Percentiles rank a stretch among this genome's conserved stretches.
phyloP scores from a whole-genome alignment of 2,329 filamentous ascomycete genomes.

The Fusarium sp. region DNA sequence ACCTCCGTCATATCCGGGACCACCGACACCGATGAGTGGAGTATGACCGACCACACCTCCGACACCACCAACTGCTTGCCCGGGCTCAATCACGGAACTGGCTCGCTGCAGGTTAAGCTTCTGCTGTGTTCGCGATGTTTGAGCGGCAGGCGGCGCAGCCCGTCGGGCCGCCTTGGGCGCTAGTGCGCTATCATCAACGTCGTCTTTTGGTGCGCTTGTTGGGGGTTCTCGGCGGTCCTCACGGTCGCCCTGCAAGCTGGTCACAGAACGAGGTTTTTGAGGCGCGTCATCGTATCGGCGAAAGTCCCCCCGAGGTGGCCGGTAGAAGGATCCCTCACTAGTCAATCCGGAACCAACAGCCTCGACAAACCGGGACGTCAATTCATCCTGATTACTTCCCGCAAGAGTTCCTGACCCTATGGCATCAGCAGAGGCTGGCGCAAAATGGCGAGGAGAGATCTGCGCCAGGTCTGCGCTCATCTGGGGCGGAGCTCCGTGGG shows the following conservation, averaged over 20 bases:
- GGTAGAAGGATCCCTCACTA: conserved; percentile 63
- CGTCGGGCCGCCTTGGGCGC: conserved; percentile 55
- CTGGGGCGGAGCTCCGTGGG: conserved; percentile 68
- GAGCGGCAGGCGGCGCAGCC: conserved; percentile 55
- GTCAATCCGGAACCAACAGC: conserved; percentile 59
- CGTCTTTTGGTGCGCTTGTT: conserved; percentile 39
- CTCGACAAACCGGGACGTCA: conserved; percentile 70
- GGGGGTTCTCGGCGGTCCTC: conserved; percentile 33
- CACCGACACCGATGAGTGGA: conserved; percentile 62
- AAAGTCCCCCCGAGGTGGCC: conserved; percentile 45
- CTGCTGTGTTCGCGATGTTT: conserved; percentile 76
- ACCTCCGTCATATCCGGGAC: conserved; percentile 62
- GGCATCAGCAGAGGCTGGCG: conserved; percentile 44
- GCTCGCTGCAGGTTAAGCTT: conserved; percentile 79
- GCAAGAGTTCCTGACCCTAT: conserved; percentile 38
- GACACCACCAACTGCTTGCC: conserved; percentile 53
- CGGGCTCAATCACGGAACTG: conserved; percentile 75
- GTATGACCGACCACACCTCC: conserved; percentile 54
- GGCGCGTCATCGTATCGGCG: conserved; percentile 47
- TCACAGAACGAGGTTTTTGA: conserved; percentile 55
- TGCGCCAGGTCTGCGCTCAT: conserved; percentile 67
- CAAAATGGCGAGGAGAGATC: conserved; percentile 51
- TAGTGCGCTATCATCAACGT: conserved; percentile 56
- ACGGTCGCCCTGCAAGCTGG: conserved; percentile 45
- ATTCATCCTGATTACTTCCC: conserved; percentile 54